Conservation (phyloP, 805 yeast species). For the Hanseniaspora mollemarum region DNA sequence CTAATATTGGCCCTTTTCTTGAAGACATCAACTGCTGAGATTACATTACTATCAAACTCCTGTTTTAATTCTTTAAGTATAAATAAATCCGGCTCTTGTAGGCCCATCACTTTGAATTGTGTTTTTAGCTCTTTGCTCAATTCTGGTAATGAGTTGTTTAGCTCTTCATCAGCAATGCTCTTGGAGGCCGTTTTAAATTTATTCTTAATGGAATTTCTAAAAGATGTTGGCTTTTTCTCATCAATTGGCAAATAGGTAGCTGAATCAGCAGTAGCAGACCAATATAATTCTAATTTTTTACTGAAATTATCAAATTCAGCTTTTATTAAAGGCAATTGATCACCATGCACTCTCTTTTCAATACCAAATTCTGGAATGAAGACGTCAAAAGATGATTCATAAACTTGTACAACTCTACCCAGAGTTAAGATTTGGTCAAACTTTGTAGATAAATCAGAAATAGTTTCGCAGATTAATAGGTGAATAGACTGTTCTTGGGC, state of each 20-base stretch:
- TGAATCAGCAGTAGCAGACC: constrained; percentile 89
- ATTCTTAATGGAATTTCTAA: constrained; percentile 66
- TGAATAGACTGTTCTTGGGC: constrained; percentile 96
- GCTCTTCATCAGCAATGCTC: constrained; percentile 50
- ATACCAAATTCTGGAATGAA: constrained; percentile 86
- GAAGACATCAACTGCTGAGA: constrained; percentile 39
- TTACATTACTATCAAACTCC: constrained; percentile 10
- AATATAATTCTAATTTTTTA: constrained; percentile 65
- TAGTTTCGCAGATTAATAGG: constrained; percentile 67
- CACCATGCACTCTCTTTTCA: constrained; percentile 94
- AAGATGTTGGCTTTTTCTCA: constrained; percentile 65
- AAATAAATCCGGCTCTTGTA: constrained; percentile 38
- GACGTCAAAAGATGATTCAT: constrained; percentile 92
- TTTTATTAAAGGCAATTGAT: constrained; percentile 80
- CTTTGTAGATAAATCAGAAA: constrained; percentile 55
- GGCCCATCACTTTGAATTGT: constrained; percentile 40
- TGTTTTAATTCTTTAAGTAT: constrained; percentile 23
- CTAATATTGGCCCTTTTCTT: constrained; percentile 46
- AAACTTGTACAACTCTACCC: constrained; percentile 84
- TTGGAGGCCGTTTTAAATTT: constrained; percentile 60
- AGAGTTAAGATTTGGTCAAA: constrained; percentile 75
- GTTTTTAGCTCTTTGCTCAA: constrained; percentile 36
- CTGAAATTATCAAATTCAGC: constrained; percentile 76
- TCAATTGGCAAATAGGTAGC: constrained; percentile 88
- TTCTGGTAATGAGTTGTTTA: constrained; percentile 22